Evolutionary conservation across 768 basidiomycete genomes (phyloP).

Genomic region (Chiua virens): DNA sequence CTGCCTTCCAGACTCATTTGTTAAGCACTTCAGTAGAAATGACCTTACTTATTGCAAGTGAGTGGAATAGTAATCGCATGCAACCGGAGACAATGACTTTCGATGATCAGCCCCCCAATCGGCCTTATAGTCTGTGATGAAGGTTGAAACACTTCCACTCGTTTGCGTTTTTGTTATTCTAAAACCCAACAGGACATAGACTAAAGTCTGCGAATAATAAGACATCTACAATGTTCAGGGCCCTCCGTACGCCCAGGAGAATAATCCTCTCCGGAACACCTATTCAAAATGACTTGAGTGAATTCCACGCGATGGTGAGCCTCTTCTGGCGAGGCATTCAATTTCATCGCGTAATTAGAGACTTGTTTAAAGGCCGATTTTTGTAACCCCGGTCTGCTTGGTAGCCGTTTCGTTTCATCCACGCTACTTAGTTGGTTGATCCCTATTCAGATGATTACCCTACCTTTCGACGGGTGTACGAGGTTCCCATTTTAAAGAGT

Average conservation of each 20-base stretch:
- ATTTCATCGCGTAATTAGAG: neutral
- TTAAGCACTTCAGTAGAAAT: slow-evolving; percentile 34
- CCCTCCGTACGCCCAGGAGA: slow-evolving; percentile 69
- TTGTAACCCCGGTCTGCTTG: slow-evolving; percentile 89
- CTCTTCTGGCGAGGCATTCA: neutral
- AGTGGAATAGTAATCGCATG: slow-evolving; percentile 19
- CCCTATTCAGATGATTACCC: slow-evolving; percentile 62
- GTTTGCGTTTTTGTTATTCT: neutral
- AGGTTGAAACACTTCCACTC: slow-evolving; percentile 43
- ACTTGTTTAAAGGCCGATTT: slow-evolving; percentile 68
- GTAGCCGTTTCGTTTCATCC: slow-evolving; percentile 35
- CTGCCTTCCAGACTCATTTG: neutral
- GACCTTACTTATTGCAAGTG: slow-evolving; percentile 67
- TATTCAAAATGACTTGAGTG: slow-evolving; percentile 93
- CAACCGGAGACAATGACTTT: neutral
- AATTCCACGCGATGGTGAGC: slow-evolving; percentile 94
- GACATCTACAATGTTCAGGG: slow-evolving; percentile 83
- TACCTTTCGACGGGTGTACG: slow-evolving; percentile 80
- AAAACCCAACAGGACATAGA: slow-evolving; percentile 65
- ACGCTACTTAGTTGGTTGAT: neutral
- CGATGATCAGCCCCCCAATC: slow-evolving; percentile 69
- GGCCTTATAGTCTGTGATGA: slow-evolving; percentile 96
- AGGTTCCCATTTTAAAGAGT: slow-evolving; percentile 83
- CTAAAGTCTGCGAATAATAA: slow-evolving; percentile 92
- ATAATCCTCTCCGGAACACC: slow-evolving; percentile 96